Evolutionary conservation across 176 grass and related monocot genomes (phyloP), one percentile per base, ranked within the genome.

Genomic region (Ananas comosus): DNA sequence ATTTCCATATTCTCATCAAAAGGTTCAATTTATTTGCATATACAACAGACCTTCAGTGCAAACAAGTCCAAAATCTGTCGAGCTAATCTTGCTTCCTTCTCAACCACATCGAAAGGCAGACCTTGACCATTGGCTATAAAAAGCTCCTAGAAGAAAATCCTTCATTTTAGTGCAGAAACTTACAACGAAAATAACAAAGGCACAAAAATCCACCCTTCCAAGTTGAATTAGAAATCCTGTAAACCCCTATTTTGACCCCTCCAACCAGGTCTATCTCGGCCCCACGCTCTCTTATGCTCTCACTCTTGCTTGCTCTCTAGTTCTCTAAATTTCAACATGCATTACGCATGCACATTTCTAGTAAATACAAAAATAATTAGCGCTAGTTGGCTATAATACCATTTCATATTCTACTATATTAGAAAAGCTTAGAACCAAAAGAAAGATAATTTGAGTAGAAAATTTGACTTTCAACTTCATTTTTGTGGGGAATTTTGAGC

Each of bases 61-160:
- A 87, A 89, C 33, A 96, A 76, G 66, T 91, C 80, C 57, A 96
- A 70, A 75, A 96, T 91, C 66, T 89, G 78, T 49, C 76, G 76
- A 79, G 66, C 75, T 79, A 91, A 70, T 81, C 80, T 91, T 80
- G 81, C 76, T 76, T 91, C 86, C 23, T 73, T 76, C 80, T 96
- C 88, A 71, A 96, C 79, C 57, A 80, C 50, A 85, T 87, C 86
- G 69, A 47, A 59, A 71, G 88, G 83, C 72, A 96, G 85, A 64
- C 92, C 92, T 82, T 96, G 92, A 14, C 92, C 92, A 71, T 89
- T 85, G 70, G 88, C 92, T 83, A 96, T 79, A 82, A 91, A 96
- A 3, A 96, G 83, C 77, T 96, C 92, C 92, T 91, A 83, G 33
- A 42, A 42, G 33, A 42, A 42, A 42, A 42, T 42, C 33, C 33